Conservation (phyloP, 1,284 basidiomycete genomes). For the Dichomitus squalens region DNA sequence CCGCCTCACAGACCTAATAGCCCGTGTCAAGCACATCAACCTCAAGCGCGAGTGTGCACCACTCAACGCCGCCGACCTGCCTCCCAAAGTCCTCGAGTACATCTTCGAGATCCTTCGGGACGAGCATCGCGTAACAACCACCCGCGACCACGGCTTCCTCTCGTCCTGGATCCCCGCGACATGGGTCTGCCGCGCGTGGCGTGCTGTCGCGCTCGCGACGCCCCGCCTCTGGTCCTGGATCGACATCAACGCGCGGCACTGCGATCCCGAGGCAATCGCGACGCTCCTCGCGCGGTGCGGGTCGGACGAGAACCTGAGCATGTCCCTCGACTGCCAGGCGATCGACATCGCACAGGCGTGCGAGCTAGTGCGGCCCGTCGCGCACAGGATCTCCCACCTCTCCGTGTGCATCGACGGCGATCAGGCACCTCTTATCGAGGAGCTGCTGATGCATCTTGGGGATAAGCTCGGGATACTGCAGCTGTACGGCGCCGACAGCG, state of each 20-base stretch:
- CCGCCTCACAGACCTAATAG: not conserved
- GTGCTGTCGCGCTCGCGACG: constrained; percentile 5
- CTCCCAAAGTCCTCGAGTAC: not conserved
- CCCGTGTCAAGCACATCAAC: no score
- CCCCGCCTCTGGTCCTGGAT: constrained; percentile 8
- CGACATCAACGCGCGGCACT: constrained; percentile 5
- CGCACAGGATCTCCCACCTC: not conserved
- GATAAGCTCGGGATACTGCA: not conserved
- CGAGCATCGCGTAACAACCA: not conserved
- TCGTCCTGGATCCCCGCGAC: constrained; percentile 5
- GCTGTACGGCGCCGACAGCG: not conserved
- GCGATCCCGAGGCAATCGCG: constrained; percentile 3
- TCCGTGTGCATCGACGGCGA: not conserved
- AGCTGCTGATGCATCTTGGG: not conserved
- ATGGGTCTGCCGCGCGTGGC: constrained; percentile 10
- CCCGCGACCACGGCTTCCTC: constrained; percentile 3
- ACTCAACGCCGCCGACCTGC: not conserved
- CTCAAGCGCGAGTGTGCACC: not conserved
- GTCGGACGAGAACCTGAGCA: not conserved
- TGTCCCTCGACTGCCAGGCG: constrained; percentile 1
- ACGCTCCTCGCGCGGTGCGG: constrained; percentile 1
- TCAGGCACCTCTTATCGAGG: not conserved
- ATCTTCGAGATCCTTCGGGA: constrained; percentile 3
- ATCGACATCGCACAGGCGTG: constrained; percentile 6
- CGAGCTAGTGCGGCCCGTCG: constrained; percentile 3